A percentile compares a stretch with the other conserved stretches of the same genome.
Evolutionary conservation across 2,329 filamentous ascomycete species (phyloP).

Genomic region (Exserohilum rostratum): DNA sequence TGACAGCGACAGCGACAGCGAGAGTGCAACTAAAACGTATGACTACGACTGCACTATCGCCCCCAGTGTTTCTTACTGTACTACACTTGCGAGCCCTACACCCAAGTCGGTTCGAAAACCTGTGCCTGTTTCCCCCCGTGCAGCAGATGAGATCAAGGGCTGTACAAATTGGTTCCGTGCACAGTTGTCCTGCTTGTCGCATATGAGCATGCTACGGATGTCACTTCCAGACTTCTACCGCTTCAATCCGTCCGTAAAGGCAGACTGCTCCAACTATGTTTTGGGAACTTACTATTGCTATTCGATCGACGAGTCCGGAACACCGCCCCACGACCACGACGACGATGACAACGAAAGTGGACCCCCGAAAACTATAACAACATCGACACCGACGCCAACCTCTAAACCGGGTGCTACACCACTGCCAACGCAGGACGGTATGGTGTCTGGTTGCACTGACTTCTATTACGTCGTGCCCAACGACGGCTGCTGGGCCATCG

Average conservation of each 20-base stretch:
- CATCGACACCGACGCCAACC: no score
- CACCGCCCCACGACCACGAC: not conserved
- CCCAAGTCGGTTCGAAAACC: not conserved
- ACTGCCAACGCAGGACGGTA: not conserved
- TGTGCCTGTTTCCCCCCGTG: not conserved
- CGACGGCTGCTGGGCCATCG: conserved; percentile 2
- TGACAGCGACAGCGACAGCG: not conserved
- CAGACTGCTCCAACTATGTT: not conserved
- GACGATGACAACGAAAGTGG: not conserved
- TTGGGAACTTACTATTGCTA: not conserved
- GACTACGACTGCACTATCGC: not conserved
- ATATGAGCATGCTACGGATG: not conserved
- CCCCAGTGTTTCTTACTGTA: not conserved
- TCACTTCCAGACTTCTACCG: not conserved
- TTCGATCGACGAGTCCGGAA: not conserved
- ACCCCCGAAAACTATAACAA: not conserved
- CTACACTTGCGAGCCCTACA: not conserved
- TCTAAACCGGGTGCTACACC: not conserved
- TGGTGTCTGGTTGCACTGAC: not conserved
- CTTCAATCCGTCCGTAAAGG: not conserved
- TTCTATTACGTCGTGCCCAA: not conserved
- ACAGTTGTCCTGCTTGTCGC: no score
- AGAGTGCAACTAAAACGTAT: no score
- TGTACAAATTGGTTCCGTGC: not conserved
- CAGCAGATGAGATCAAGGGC: not conserved